Percentiles rank a stretch among this genome's conserved stretches.
Conservation (phyloP, 2,329 filamentous ascomycete species). For the Trichoderma cornu-damae region DNA sequence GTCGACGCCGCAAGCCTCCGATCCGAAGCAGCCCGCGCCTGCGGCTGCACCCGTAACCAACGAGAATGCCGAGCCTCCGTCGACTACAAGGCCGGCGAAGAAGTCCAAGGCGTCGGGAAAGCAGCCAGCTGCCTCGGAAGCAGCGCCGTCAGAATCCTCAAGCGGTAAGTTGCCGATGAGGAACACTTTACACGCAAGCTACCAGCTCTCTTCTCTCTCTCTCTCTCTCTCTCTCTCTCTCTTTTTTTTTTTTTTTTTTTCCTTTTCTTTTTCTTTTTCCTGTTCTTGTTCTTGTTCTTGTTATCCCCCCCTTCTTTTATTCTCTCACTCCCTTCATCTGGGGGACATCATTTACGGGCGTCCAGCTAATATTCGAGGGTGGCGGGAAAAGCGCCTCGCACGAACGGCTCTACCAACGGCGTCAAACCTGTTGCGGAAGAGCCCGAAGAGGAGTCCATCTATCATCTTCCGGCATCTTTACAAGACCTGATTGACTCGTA, state of each 20-base stretch:
- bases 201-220: neutral
- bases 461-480: slow-evolving; percentile 82
- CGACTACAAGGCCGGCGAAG: slow-evolving; percentile 32
- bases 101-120: slow-evolving; percentile 44
- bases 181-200: neutral
- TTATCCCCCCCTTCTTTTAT: neutral
- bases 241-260: neutral
- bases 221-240: neutral
- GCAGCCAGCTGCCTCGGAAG: slow-evolving; percentile 38
- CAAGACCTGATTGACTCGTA: slow-evolving; percentile 90
- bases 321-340: neutral
- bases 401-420: slow-evolving; percentile 51
- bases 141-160: slow-evolving; percentile 34
- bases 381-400: slow-evolving; percentile 35
- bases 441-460: slow-evolving; percentile 72
- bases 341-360: neutral
- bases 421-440: slow-evolving; percentile 41
- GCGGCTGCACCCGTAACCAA: slow-evolving; percentile 24
- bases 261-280: neutral
- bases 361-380: slow-evolving; percentile 12
- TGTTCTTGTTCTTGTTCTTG: neutral
- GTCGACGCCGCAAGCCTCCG: slow-evolving; percentile 20
- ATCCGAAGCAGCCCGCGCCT: slow-evolving; percentile 32
- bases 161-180: slow-evolving; percentile 37
- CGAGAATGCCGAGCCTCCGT: slow-evolving; percentile 26